Base-by-base conservation (phyloP, 2,329 filamentous ascomycete species). In the Raffaelea ambrosiae region DNA sequence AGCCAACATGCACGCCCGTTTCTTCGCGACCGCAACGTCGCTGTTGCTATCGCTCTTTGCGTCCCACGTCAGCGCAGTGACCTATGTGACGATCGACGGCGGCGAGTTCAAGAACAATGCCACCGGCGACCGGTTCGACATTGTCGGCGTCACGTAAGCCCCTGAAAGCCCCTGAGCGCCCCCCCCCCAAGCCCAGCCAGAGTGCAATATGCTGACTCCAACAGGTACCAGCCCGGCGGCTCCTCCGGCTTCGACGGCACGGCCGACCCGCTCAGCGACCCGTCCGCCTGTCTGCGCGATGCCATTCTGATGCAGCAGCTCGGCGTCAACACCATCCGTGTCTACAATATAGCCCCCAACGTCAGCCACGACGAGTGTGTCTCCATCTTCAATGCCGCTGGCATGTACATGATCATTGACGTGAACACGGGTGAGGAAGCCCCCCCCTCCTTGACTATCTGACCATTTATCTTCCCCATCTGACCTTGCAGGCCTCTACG, bases 351-450 rank as follows among this genome's bases (percentile, higher is more conserved):
- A 50, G 83, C 94, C 57, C 70, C 86, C 1, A 63, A 67, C 4
- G 78, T 68, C 26, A 71, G 91, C 61, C 90, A 95, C 64, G 74
- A 79, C 51, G 83, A 75, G 16, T 95, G 88, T 68, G 93, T 95
- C 86, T 73, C 74, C 48, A 82, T 82, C 2, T 88, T 95, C 61
- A 80, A 78, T 10, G 79, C 88, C 58, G 84, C 80, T 38, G 86
- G 86, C 48, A 91, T 95, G 61, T 93, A 94, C 61, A 66, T 88
- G 49, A 82, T 90, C 61, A 75, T 94, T 44, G 89, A 95, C 64
- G 73, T 95, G 51, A 89, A 88, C 59, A 86, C 73, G 80, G 42
- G 76, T 80, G 61, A 56, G 72, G 62, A n/a, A 16, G 4, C 42
- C 16, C n/a, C 41, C 46, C 76, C 57, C 72, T 78, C 54, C 77